phyloP scores from a whole-genome alignment of 1,139 yeast genomes.

The Pneumocystis wakefieldiae region DNA sequence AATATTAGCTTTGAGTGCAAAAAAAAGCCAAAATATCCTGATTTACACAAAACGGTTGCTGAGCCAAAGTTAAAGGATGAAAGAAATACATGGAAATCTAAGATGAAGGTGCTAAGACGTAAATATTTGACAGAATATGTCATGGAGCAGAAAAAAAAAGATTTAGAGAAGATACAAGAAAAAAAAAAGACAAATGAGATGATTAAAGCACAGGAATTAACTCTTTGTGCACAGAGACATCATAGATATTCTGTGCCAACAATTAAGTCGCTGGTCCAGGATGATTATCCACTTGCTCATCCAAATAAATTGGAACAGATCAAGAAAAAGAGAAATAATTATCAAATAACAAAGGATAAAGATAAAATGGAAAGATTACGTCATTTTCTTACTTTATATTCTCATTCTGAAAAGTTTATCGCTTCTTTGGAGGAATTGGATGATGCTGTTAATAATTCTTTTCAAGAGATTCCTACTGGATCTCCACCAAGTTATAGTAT shows the following conservation, averaged over 20 bases:
- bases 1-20: neutral
- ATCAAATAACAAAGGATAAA: neutral
- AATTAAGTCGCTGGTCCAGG: slow-evolving; percentile 4
- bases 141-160: neutral
- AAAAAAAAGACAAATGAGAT: neutral
- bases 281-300: slow-evolving; percentile 7
- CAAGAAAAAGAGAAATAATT: neutral
- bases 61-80: neutral
- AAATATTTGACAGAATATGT: neutral
- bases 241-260: slow-evolving; percentile 3
- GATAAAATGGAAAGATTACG: slow-evolving; percentile 1
- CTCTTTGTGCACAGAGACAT: neutral
- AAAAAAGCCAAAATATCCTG: neutral
- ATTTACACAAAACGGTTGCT: neutral
- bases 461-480: slow-evolving; percentile 6
- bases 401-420: slow-evolving; percentile 4
- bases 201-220: neutral
- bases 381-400: slow-evolving; percentile 5
- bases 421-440: slow-evolving; percentile 5
- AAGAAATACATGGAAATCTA: neutral
- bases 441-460: neutral
- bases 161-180: neutral
- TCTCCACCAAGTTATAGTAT: neutral
- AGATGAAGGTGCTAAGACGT: neutral
- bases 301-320: neutral